Conservation (phyloP, 768 basidiomycete genomes). For the Tylopilus intermedius region DNA sequence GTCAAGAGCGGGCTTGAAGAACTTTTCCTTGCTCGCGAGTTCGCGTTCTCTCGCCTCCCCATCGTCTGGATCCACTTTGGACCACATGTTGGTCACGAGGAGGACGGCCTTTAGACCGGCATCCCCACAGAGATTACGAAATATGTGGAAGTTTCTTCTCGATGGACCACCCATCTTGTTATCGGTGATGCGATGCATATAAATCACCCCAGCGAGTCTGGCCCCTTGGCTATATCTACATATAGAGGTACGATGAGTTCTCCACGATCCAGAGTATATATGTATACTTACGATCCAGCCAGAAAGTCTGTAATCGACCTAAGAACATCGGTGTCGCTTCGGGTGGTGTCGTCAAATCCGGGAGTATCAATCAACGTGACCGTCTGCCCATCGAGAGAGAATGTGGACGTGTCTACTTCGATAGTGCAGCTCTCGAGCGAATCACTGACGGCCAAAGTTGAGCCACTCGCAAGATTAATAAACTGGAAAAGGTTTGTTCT, state of each 20-base stretch:
- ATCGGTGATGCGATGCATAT: constrained; percentile 49
- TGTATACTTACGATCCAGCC: constrained; percentile 20
- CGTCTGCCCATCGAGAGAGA: constrained; percentile 37
- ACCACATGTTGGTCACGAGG: constrained; percentile 54
- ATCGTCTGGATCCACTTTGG: constrained; percentile 30
- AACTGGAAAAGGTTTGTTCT: constrained; percentile 8
- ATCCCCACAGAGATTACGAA: constrained; percentile 49
- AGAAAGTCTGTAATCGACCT: constrained; percentile 38
- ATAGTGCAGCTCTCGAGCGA: constrained; percentile 25
- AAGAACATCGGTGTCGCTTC: constrained; percentile 44
- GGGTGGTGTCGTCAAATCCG: constrained; percentile 51
- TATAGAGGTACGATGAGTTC: background rate
- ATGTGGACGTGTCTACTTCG: constrained; percentile 32
- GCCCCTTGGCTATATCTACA: constrained; percentile 25
- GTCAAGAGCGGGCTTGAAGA: constrained; percentile 48
- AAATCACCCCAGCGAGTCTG: constrained; percentile 40
- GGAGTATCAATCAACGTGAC: constrained; percentile 55
- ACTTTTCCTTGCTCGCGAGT: constrained; percentile 36
- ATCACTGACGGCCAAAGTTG: constrained; percentile 18
- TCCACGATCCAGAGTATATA: background rate
- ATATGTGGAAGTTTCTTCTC: constrained; percentile 46
- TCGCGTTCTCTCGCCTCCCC: constrained; percentile 43
- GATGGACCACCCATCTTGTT: constrained; percentile 47
- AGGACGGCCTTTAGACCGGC: constrained; percentile 42
- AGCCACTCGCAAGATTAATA: constrained; percentile 19